Evolutionary conservation across 2,329 filamentous ascomycete species (phyloP), one percentile per base, ranked within the genome.

Genomic region (Nothomitra cinnamomea): DNA sequence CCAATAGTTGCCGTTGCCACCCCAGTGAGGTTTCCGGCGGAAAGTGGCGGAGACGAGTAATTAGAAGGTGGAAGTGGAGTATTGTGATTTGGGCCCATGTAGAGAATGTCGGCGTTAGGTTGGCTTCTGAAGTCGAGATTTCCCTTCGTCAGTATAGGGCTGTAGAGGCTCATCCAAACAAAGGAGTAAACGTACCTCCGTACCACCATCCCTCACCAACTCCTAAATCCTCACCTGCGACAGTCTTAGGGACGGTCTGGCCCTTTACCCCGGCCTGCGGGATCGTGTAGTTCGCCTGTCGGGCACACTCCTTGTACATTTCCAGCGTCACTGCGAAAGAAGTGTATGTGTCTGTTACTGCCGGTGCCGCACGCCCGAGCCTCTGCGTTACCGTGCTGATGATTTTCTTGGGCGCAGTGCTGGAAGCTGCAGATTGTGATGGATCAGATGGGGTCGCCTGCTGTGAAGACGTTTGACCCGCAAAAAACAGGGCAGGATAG

Each of bases 71-170:
- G 77, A 98, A 85, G 72, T 98, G 90, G 55, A 98, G 77, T 75
- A 95, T 94, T 36, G 89, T 92, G 45, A 96, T 83, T 68, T 96
- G 89, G 19, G 88, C 86, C 92, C 92, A 98, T 54, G 86, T 90
- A 64, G 83, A 89, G 68, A 98, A 98, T 0, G 88, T 96, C 0
- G 88, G 86, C 32, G 78, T 75, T 17, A 98, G 78, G 24, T 78
- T 78, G 58, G 95, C 79, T 52, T 82, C 87, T 94, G 61, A 47
- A 49, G 45, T n/a, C 12, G 7, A 24, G 36, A 12, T n/a, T 19
- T 41, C 55, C 36, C 54, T 52, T 42, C 36, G 21, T 1, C 61
- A 61, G 8, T 58, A 58, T n/a, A 15, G 19, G n/a, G 12, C 22
- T 24, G 19, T 19, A 40, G 15, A 55, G 4, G 17, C 13, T 24